These are phyloP conservation scores for Jimgerdemannia flammicorona DNA, from an alignment of 192 early-diverging fungal genomes.

Conservation along the genomic window DNA sequence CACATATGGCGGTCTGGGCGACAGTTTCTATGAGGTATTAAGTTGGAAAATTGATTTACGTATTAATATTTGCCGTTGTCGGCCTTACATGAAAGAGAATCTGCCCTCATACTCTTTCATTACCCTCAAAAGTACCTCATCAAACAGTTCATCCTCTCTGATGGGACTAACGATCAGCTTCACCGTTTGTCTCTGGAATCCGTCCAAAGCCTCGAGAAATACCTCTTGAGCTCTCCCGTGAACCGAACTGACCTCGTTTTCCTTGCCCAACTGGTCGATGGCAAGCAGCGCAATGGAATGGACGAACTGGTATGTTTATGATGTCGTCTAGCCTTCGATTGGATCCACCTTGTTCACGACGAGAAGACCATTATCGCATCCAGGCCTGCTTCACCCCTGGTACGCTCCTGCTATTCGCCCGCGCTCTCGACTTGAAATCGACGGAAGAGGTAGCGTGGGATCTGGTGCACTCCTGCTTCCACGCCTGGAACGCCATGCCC, in stretches of 20 bases:
- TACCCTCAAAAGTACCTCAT: slow-evolving; percentile 41
- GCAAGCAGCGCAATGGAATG: slow-evolving; percentile 10
- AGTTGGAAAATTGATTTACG: not conserved
- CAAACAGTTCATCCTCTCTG: slow-evolving; percentile 47
- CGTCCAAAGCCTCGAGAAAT: slow-evolving; percentile 14
- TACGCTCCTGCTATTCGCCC: slow-evolving; percentile 40
- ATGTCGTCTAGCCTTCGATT: not conserved
- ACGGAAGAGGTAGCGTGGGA: slow-evolving; percentile 29
- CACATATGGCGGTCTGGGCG: slow-evolving; percentile 45
- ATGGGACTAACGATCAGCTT: slow-evolving; percentile 24
- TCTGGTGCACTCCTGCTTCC: slow-evolving; percentile 45
- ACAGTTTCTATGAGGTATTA: slow-evolving; percentile 58
- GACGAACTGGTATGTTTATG: slow-evolving; percentile 12
- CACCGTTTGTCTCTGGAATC: slow-evolving; percentile 28
- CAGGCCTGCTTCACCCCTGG: slow-evolving; percentile 56
- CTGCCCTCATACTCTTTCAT: not conserved
- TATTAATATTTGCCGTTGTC: not conserved
- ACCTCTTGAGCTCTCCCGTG: slow-evolving; percentile 16
- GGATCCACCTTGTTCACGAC: no score
- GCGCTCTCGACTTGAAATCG: slow-evolving; percentile 27
- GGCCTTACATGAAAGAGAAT: no score
- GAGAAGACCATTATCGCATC: not conserved
- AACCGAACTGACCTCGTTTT: slow-evolving; percentile 6
- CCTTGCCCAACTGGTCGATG: slow-evolving; percentile 9
- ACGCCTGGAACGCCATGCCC: slow-evolving; percentile 33